Conservation (phyloP, 441 rosid species). For the Jatropha podagrica region DNA sequence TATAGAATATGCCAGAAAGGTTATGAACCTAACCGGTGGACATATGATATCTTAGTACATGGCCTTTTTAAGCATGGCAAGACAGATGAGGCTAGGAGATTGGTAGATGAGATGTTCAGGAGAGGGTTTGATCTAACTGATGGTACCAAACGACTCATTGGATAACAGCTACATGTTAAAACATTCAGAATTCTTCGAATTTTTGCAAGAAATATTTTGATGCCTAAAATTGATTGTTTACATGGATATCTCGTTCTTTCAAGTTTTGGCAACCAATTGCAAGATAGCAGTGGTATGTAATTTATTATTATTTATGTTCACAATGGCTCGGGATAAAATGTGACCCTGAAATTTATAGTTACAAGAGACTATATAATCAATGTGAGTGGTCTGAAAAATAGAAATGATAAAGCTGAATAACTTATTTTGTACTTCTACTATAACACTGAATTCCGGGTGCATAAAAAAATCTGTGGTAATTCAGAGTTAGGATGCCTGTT, state of each 20-base stretch:
- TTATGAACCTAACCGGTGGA: constrained; percentile 61
- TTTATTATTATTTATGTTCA: not conserved
- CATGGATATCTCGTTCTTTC: constrained; percentile 5
- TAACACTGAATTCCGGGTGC: not conserved
- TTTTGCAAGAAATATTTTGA: constrained; percentile 2
- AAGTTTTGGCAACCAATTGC: constrained; percentile 11
- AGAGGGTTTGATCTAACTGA: constrained; percentile 30
- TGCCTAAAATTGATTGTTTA: constrained; percentile 11
- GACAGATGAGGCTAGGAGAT: constrained; percentile 39
- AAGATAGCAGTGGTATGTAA: constrained; percentile 5
- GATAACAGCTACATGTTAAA: not conserved
- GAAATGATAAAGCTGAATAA: not conserved
- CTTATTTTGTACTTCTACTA: not conserved
- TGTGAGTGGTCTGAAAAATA: not conserved
- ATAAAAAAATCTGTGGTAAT: not conserved
- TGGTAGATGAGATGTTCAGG: constrained; percentile 37
- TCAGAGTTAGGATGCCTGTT: not conserved
- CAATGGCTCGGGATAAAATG: not conserved
- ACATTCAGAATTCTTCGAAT: not conserved
- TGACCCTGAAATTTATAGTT: not conserved
- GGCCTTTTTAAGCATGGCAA: constrained; percentile 42
- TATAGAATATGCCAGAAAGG: constrained; percentile 51
- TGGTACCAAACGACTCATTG: constrained; percentile 10
- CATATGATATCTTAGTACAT: constrained; percentile 41
- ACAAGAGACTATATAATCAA: not conserved